Conservation (phyloP, 2,329 filamentous ascomycete species). For the Peltaster fructicola region DNA sequence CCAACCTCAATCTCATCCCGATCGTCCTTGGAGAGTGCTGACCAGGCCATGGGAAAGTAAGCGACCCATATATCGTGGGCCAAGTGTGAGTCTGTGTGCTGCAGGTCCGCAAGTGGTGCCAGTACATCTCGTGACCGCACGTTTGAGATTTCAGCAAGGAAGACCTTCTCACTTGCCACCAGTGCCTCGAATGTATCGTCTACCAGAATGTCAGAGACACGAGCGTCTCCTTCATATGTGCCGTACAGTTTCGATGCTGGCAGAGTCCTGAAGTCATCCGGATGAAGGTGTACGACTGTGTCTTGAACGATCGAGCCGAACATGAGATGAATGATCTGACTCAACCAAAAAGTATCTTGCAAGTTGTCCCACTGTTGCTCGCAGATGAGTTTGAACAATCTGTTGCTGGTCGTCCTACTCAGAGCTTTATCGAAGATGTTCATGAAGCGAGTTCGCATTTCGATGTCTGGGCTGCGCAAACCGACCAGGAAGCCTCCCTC, state of each 20-base stretch:
- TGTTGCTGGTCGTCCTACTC: constrained; percentile 77
- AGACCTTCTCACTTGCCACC: constrained; percentile 62
- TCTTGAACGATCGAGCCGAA: constrained; percentile 82
- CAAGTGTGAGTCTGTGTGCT: constrained; percentile 69
- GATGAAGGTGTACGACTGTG: constrained; percentile 56
- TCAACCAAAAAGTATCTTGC: constrained; percentile 88
- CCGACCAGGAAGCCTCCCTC: constrained; percentile 97
- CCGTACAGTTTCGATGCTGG: constrained; percentile 57
- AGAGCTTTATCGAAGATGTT: constrained; percentile 87
- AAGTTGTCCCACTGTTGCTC: constrained; percentile 96
- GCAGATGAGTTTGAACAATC: constrained; percentile 73
- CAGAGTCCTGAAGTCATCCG: constrained; percentile 67
- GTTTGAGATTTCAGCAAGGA: constrained; percentile 66
- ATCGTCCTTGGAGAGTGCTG: constrained; percentile 71
- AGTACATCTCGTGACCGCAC: constrained; percentile 77
- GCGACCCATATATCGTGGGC: constrained; percentile 82
- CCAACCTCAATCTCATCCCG: constrained; percentile 78
- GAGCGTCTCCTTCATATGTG: constrained; percentile 52
- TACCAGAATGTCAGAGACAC: constrained; percentile 47
- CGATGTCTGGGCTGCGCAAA: constrained; percentile 77
- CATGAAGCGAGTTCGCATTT: constrained; percentile 96
- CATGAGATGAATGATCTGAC: constrained; percentile 83
- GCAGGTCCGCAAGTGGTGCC: constrained; percentile 77
- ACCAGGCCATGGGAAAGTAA: constrained; percentile 89
- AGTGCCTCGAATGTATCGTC: constrained; percentile 72